Evolutionary conservation across 441 rosid genomes (phyloP).

Genomic region (Kokia cookei): DNA sequence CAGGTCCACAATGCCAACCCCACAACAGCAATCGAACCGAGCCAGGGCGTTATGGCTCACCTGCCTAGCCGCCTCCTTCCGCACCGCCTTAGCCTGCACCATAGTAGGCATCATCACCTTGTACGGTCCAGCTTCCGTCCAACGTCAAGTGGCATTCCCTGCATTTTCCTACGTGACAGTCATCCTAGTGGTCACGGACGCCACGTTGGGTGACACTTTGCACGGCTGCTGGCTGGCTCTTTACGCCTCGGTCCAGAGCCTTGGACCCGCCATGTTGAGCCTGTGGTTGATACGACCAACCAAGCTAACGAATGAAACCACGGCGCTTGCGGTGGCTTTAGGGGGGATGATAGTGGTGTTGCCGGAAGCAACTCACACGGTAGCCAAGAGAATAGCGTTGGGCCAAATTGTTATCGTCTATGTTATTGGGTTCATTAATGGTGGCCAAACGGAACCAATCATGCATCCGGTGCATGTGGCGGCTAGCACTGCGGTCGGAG

Average conservation of each 20-base stretch:
- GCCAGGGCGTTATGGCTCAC: constrained; percentile 35
- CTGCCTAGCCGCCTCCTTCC: constrained; percentile 53
- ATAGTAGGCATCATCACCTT: constrained; percentile 55
- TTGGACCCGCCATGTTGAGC: constrained; percentile 61
- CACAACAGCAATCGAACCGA: not conserved
- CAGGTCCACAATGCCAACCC: constrained; percentile 8
- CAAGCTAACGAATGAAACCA: constrained; percentile 39
- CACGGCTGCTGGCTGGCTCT: constrained; percentile 71
- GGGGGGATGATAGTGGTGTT: constrained; percentile 58
- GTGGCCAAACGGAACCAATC: constrained; percentile 42
- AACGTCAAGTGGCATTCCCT: constrained; percentile 41
- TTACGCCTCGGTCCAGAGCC: constrained; percentile 67
- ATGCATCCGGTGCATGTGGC: constrained; percentile 77
- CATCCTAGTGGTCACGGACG: constrained; percentile 55
- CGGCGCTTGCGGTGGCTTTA: constrained; percentile 57
- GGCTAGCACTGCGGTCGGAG: constrained; percentile 70
- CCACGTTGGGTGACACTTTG: constrained; percentile 68
- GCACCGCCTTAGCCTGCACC: constrained; percentile 64
- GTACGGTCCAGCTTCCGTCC: constrained; percentile 44
- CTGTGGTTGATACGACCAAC: constrained; percentile 65
- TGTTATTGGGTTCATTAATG: constrained; percentile 50
- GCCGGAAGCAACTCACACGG: constrained; percentile 50
- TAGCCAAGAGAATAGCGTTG: constrained; percentile 65
- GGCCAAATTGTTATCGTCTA: constrained; percentile 74
- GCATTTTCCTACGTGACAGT: constrained; percentile 63